Evolutionary conservation across 2,329 filamentous ascomycete species (phyloP).

Genomic region (Trichoderma arundinaceum): DNA sequence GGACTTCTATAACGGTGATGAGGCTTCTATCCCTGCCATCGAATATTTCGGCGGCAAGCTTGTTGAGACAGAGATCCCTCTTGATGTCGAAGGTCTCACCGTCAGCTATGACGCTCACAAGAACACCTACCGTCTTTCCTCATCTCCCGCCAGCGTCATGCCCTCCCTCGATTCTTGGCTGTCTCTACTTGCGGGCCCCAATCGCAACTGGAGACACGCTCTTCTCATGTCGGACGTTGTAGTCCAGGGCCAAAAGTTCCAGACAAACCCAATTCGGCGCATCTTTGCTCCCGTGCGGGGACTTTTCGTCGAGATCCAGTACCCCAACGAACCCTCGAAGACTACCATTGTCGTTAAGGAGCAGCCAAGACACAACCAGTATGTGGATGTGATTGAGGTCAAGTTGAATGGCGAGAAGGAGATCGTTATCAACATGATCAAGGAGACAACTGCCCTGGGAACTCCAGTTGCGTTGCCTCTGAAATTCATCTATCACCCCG

Average conservation of each 20-base stretch:
- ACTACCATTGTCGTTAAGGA: constrained; percentile 88
- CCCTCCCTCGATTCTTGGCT: constrained; percentile 86
- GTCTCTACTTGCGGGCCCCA: constrained; percentile 81
- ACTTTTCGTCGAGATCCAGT: constrained; percentile 83
- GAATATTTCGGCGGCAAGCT: constrained; percentile 97
- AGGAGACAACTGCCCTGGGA: constrained; percentile 86
- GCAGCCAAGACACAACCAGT: constrained; percentile 82
- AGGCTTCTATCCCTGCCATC: constrained; percentile 76
- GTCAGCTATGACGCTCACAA: constrained; percentile 79
- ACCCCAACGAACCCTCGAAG: constrained; percentile 81
- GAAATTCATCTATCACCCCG: constrained; percentile 90
- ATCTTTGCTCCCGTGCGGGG: constrained; percentile 87
- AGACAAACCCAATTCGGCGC: constrained; percentile 92
- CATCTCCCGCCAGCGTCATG: constrained; percentile 72
- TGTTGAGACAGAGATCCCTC: constrained; percentile 71
- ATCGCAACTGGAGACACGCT: constrained; percentile 91
- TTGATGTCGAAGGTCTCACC: constrained; percentile 84
- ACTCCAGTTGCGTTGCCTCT: constrained; percentile 83
- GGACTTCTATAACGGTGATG: constrained; percentile 80
- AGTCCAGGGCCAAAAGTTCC: constrained; percentile 94
- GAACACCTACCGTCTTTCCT: constrained; percentile 82
- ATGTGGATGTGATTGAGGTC: constrained; percentile 86
- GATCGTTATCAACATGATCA: constrained; percentile 88
- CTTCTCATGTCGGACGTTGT: constrained; percentile 93
- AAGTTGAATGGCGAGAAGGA: constrained; percentile 76